Evolutionary conservation across 1,139 yeast genomes (phyloP).

Genomic region (Kazachstania sp.): DNA sequence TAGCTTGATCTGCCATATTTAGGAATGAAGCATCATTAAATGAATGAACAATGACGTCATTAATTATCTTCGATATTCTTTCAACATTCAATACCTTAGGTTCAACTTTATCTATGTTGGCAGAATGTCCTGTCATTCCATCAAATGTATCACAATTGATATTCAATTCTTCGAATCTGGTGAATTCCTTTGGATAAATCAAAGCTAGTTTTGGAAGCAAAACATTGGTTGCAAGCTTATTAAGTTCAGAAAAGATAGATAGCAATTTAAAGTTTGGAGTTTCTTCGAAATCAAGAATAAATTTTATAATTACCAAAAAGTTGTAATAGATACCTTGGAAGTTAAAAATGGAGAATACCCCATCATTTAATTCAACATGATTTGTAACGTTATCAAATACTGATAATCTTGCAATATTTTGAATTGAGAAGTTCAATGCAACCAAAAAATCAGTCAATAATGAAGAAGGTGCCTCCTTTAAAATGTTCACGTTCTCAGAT

Average conservation of each 20-base stretch:
- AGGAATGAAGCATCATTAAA: constrained; percentile 29
- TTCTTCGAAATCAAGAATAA: constrained; percentile 32
- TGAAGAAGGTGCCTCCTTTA: constrained; percentile 23
- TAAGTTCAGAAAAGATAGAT: constrained; percentile 27
- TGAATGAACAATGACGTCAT: constrained; percentile 26
- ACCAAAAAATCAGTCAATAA: constrained; percentile 27
- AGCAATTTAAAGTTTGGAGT: constrained; percentile 30
- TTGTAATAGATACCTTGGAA: constrained; percentile 32
- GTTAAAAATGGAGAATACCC: constrained; percentile 27
- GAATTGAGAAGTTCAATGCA: constrained; percentile 28
- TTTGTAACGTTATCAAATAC: constrained; percentile 10
- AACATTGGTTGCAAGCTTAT: constrained; percentile 23
- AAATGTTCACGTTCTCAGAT: constrained; percentile 18
- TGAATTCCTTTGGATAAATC: constrained; percentile 16
- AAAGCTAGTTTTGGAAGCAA: constrained; percentile 22
- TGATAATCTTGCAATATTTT: constrained; percentile 22
- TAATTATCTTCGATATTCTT: constrained; percentile 23
- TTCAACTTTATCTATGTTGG: constrained; percentile 6
- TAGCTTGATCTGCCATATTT: constrained; percentile 19
- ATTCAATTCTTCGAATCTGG: constrained; percentile 11
- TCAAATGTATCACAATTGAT: background rate
- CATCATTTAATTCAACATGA: constrained; percentile 16
- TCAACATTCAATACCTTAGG: constrained; percentile 10
- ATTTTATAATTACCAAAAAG: constrained; percentile 32
- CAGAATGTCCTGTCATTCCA: background rate